Evolutionary conservation across 495 filamentous ascomycete species (phyloP).

Genomic region (Hyaloscypha hepaticicola): DNA sequence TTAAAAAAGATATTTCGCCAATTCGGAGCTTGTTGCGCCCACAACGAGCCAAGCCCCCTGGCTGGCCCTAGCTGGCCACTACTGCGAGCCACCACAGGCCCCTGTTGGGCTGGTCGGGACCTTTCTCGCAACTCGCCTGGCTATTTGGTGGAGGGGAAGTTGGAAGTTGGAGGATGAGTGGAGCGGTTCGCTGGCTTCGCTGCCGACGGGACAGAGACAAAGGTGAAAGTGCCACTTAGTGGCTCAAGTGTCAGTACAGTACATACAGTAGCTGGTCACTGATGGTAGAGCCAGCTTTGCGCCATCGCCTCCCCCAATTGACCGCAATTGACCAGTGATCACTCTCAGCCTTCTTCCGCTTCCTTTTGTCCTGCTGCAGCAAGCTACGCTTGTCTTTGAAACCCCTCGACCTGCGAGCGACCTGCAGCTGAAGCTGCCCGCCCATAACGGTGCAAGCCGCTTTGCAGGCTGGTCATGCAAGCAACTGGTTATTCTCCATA

Average conservation of each 20-base stretch:
- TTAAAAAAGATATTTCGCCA: neutral
- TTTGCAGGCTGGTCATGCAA: neutral
- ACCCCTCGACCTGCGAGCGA: neutral
- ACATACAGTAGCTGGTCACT: neutral
- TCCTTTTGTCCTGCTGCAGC: neutral
- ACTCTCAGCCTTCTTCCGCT: neutral
- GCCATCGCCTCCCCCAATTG: neutral
- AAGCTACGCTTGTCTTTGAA: too few relatives aligned
- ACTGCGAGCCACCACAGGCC: neutral
- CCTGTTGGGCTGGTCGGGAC: slow-evolving; percentile 7
- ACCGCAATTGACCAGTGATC: too few relatives aligned
- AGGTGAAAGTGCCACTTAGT: neutral
- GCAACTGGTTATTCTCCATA: neutral
- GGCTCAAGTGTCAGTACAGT: neutral
- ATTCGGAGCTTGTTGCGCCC: neutral
- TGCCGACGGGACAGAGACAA: neutral
- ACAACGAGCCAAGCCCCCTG: neutral
- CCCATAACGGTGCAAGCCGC: neutral
- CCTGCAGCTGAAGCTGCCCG: neutral
- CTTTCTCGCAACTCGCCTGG: neutral
- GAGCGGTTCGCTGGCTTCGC: neutral
- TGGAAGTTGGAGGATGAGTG: neutral
- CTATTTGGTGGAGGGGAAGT: neutral
- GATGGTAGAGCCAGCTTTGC: neutral
- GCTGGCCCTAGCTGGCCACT: neutral